phyloP scores from a whole-genome alignment of 2,329 filamentous ascomycete genomes.

The Mollisiaceae sp. region DNA sequence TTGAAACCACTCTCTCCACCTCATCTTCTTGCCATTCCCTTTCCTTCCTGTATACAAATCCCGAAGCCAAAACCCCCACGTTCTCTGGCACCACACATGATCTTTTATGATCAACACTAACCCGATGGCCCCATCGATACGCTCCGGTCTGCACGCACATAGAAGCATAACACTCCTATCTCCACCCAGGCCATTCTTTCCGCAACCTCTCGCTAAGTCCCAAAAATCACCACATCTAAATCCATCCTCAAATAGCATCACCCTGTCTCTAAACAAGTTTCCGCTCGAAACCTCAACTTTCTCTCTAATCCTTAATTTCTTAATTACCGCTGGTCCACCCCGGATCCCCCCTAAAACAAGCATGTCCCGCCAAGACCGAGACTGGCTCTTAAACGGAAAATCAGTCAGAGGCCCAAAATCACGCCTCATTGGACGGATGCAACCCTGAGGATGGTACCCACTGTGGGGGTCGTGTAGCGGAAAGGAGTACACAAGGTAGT shows the following conservation, averaged over 20 bases:
- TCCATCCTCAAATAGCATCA: slow-evolving; percentile 11
- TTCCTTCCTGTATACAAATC: background rate
- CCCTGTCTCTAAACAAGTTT: background rate
- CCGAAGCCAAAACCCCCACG: background rate
- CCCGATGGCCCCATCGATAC: background rate
- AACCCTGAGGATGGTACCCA: background rate
- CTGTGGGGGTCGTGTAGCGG: background rate
- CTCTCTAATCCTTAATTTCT: background rate
- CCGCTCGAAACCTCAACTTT: background rate
- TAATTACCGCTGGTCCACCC: background rate
- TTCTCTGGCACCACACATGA: background rate
- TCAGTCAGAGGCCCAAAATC: background rate
- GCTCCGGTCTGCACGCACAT: background rate
- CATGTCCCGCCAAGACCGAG: background rate
- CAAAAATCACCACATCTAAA: slow-evolving; percentile 12
- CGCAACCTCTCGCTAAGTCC: slow-evolving; percentile 2
- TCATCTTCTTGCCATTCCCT: background rate
- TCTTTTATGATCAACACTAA: background rate
- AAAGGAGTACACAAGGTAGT: background rate
- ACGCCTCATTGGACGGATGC: background rate
- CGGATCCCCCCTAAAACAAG: background rate
- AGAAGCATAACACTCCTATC: background rate
- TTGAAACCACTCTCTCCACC: background rate
- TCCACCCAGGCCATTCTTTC: background rate
- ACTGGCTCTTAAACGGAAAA: background rate